Percentiles rank a stretch among this genome's conserved stretches.
Evolutionary conservation across 768 basidiomycete genomes (phyloP).

Genomic region (Termitomyces eurrhizus): DNA sequence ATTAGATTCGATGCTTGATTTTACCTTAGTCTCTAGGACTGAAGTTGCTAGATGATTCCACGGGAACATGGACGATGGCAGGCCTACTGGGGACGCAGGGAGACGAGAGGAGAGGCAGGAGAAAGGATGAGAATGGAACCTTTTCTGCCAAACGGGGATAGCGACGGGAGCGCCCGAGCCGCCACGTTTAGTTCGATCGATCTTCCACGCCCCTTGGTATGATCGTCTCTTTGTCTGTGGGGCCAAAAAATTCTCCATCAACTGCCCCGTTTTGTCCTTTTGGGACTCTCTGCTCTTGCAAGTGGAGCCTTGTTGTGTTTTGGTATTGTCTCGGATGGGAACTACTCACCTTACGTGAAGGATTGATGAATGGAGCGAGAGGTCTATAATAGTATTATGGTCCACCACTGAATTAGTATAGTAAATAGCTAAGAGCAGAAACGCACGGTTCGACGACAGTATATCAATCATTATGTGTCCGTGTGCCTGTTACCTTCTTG

Average conservation of each 20-base stretch:
- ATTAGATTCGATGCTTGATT: neutral
- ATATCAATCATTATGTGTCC: slow-evolving; percentile 11
- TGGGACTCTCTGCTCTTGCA: neutral
- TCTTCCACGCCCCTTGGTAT: neutral
- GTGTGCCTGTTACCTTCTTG: slow-evolving; percentile 18
- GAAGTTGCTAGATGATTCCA: neutral
- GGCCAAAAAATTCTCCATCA: neutral
- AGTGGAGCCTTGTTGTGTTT: neutral
- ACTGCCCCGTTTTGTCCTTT: neutral
- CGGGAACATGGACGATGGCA: neutral
- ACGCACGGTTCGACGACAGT: neutral
- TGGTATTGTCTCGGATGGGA: neutral
- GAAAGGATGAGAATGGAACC: slow-evolving; percentile 14
- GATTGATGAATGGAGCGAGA: slow-evolving; percentile 8
- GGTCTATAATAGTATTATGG: neutral
- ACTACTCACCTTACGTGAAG: neutral
- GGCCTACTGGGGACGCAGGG: neutral
- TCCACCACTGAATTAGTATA: slow-evolving; percentile 1
- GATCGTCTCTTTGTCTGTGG: slow-evolving; percentile 4
- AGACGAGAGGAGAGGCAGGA: neutral
- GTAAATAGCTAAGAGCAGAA: slow-evolving; percentile 1
- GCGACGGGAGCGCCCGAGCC: slow-evolving; percentile 3
- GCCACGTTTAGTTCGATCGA: slow-evolving; percentile 3
- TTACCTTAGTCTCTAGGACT: neutral
- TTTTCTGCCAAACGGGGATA: slow-evolving; percentile 15